Conservation (phyloP, 805 yeast species). For the Hanseniaspora guilliermondii region DNA sequence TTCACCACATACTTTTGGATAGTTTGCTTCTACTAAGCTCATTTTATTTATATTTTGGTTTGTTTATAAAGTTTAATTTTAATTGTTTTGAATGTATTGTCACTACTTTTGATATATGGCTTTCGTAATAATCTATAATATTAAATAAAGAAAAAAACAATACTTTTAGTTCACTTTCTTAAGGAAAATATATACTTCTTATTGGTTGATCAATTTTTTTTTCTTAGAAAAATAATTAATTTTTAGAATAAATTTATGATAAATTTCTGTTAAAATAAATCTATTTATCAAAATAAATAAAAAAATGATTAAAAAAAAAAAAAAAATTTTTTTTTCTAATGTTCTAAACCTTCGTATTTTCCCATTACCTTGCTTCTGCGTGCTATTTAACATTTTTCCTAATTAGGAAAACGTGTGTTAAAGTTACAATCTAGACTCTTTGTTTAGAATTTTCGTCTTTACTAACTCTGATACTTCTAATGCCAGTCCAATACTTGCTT, state of each 20-base stretch:
- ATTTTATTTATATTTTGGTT: not conserved
- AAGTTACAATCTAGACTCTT: not conserved
- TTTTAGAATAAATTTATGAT: no score
- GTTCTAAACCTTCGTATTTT: not conserved
- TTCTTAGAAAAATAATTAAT: no score
- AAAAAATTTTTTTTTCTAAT: constrained; percentile 17
- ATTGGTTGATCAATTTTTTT: no score
- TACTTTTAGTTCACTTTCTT: no score
- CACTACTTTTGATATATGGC: no score
- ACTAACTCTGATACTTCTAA: constrained; percentile 32
- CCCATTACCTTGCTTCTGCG: no score
- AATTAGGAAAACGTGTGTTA: not conserved
- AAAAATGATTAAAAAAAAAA: not conserved
- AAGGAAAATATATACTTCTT: no score
- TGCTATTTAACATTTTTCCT: not conserved
- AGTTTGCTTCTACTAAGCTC: not conserved
- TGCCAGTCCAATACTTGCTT: constrained; percentile 56
- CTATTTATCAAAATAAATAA: not conserved
- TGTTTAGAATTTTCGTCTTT: constrained; percentile 19
- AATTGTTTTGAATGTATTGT: not conserved
- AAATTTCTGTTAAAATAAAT: no score
- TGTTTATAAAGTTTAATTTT: not conserved
- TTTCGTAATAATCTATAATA: no score
- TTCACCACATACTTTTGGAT: not conserved
- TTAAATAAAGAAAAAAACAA: no score